Evolutionary conservation across 371 early-diverging fungal species (phyloP), one percentile per base, ranked within the genome.

Genomic region (Circinella umbellata): DNA sequence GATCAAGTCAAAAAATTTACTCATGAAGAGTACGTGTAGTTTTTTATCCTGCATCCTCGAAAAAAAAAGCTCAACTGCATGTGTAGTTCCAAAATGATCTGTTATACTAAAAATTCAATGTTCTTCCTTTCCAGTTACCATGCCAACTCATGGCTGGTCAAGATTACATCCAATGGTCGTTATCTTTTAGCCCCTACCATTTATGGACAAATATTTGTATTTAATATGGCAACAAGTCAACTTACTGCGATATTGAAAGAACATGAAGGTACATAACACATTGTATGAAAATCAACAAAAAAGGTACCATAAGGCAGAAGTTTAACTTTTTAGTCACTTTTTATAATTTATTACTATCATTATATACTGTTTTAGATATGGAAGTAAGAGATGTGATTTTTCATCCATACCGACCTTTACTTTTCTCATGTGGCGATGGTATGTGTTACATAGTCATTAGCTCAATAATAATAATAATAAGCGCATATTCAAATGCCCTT

Each of bases 121-220:
- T 47, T 11, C 48, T 8, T 37, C 17, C 18, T 8, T 18, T 47
- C 36, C 67, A 93, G 91, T 63, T 93, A 96, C 69, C 84, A 90
- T 71, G 89, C 96, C 17, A 96, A 96, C 72, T 95, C 96, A 46
- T 96, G 97, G 97, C 81, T 95, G 10, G 92, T 94, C 47, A 93
- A 94, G 51, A 86, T 95, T 57, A 82, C 95, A 1, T 89, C 91
- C 18, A 96, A 95, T 71, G 95, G 95, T 5, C 83, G 95, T 34
- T 95, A 95, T 71, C 64, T 96, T 36, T 71, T 91, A 42, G 97
- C 96, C 17, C 96, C 96, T 0, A 96, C 96, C 2, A 90, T 91
- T 61, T 91, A 91, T 67, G 97, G 97, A 2, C 90, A 92, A 60
- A 89, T 96, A 17, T 94, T 93, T 79, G 82, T 93, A 7, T 96